phyloP scores from a whole-genome alignment of 208 protist genomes.

The Trichomonas tenax region DNA sequence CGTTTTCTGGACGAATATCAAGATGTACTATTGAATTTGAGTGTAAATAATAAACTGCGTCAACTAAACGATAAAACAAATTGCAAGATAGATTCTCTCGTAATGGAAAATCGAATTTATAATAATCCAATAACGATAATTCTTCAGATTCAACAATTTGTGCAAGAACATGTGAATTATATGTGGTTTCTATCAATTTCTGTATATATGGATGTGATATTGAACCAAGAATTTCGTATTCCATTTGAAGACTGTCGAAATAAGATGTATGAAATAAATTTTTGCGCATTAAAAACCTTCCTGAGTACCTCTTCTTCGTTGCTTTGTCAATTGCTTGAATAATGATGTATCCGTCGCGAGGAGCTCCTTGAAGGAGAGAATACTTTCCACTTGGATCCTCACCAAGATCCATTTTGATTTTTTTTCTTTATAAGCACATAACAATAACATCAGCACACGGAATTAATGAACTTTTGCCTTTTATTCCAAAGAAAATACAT shows the following conservation, averaged over 20 bases:
- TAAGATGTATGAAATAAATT: too few relatives aligned
- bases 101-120: not conserved
- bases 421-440: too few relatives aligned
- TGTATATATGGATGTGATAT: not conserved
- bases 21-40: constrained; percentile 43
- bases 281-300: too few relatives aligned
- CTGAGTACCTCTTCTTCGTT: too few relatives aligned
- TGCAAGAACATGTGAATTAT: not conserved
- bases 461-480: too few relatives aligned
- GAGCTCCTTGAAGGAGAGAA: too few relatives aligned
- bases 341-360: too few relatives aligned
- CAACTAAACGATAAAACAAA: constrained; percentile 36
- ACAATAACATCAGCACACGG: too few relatives aligned
- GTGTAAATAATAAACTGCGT: constrained; percentile 43
- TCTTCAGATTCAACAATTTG: not conserved
- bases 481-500: too few relatives aligned
- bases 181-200: not conserved
- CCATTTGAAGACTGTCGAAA: not conserved
- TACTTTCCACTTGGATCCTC: too few relatives aligned
- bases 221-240: not conserved
- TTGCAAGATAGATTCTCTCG: not conserved
- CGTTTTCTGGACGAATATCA: constrained; percentile 51
- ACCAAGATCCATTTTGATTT: too few relatives aligned
- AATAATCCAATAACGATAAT: not conserved
- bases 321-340: too few relatives aligned